These are phyloP conservation scores for Solanum stenotomum DNA, from an alignment of 257 asterid genomes.

Conservation along the genomic window DNA sequence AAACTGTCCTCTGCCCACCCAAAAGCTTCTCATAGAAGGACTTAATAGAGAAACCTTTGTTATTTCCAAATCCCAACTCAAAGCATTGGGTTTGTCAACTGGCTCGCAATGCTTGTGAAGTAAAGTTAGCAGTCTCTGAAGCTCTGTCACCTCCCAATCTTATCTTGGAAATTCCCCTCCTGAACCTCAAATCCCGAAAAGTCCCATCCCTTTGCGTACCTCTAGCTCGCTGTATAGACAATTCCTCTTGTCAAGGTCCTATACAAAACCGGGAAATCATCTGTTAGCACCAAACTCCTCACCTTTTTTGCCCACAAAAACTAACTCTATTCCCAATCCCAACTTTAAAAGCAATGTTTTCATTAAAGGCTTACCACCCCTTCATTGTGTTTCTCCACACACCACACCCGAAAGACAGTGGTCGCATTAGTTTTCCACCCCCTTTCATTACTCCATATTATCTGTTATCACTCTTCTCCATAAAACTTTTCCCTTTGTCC, in stretches of 20 bases:
- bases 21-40: neutral
- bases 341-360: neutral
- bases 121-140: neutral
- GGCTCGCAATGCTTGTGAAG: neutral
- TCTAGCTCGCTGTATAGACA: neutral
- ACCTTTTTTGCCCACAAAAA: neutral
- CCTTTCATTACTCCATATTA: neutral
- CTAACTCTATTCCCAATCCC: neutral
- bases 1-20: neutral
- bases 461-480: neutral
- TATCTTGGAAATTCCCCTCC: neutral
- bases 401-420: neutral
- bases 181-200: neutral
- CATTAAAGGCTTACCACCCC: neutral
- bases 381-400: neutral
- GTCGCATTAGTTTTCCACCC: neutral
- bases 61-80: neutral
- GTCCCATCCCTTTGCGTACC: neutral
- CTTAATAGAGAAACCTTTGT: neutral
- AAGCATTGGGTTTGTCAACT: neutral
- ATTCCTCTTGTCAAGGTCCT: neutral
- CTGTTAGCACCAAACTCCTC: neutral
- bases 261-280: neutral
- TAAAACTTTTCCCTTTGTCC: neutral
- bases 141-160: neutral